These are phyloP conservation scores for Boletus albobrunnescens DNA, from an alignment of 1,284 basidiomycete species.

Conservation along the genomic window DNA sequence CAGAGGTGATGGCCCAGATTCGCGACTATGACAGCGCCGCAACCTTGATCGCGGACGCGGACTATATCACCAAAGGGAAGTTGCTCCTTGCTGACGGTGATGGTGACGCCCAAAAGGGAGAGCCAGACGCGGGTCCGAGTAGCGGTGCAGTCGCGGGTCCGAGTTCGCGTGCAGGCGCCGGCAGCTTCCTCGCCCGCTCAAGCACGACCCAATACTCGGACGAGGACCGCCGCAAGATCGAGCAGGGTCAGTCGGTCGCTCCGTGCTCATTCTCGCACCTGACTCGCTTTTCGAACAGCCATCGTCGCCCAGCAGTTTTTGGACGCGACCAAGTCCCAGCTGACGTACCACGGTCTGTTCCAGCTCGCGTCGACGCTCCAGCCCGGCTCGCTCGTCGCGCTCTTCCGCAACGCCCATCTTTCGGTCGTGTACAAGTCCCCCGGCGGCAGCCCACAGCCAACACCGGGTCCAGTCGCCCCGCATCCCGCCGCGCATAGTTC, in stretches of 20 bases:
- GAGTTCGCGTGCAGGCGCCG: constrained; percentile 8
- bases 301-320: constrained; percentile 68
- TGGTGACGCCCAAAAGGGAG: too few relatives aligned
- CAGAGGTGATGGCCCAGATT: constrained; percentile 47
- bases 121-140: constrained; percentile 11
- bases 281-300: constrained; percentile 41
- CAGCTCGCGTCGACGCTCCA: constrained; percentile 55
- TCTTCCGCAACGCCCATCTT: constrained; percentile 88
- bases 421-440: constrained; percentile 74
- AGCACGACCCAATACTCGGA: constrained; percentile 29
- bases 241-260: constrained; percentile 65
- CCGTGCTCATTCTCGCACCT: neutral
- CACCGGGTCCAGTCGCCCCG: neutral
- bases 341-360: constrained; percentile 82
- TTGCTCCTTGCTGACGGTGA: constrained; percentile 49
- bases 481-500: neutral
- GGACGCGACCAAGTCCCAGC: constrained; percentile 69
- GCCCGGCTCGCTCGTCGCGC: constrained; percentile 61
- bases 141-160: constrained; percentile 22
- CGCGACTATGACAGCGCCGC: constrained; percentile 71
- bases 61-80: constrained; percentile 63
- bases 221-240: constrained; percentile 56
- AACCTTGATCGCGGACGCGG: constrained; percentile 70
- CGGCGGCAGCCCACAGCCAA: neutral
- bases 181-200: neutral